Evolutionary conservation across 805 yeast species (phyloP).

Genomic region (Candida xiaguanensis): DNA sequence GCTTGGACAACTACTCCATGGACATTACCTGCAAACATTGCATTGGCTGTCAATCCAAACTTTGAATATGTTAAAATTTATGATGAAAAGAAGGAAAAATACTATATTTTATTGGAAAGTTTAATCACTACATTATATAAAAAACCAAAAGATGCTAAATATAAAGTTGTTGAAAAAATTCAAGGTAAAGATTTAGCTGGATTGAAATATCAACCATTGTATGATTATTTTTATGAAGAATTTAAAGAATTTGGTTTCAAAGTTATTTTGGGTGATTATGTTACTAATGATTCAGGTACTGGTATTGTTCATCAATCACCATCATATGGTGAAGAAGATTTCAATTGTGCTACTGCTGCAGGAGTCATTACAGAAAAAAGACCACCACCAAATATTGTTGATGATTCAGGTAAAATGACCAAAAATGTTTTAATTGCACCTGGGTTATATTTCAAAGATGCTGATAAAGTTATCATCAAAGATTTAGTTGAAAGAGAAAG

Average conservation of each 20-base stretch:
- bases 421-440: constrained; percentile 66
- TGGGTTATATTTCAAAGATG: constrained; percentile 91
- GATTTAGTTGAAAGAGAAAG: constrained; percentile 74
- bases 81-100: constrained; percentile 80
- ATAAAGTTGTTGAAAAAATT: constrained; percentile 74
- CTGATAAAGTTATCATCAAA: constrained; percentile 88
- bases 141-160: constrained; percentile 90
- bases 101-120: constrained; percentile 81
- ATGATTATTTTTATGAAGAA: constrained; percentile 71
- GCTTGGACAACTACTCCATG: constrained; percentile 99
- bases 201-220: constrained; percentile 75
- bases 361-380: constrained; percentile 71
- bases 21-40: constrained; percentile 95
- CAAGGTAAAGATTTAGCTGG: constrained; percentile 81
- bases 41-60: constrained; percentile 85
- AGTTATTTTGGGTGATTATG: constrained; percentile 80
- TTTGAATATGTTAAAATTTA: constrained; percentile 88
- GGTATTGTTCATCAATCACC: constrained; percentile 99
- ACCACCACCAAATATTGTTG: constrained; percentile 90
- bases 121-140: constrained; percentile 83
- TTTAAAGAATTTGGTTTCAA: constrained; percentile 77
- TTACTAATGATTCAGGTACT: constrained; percentile 93
- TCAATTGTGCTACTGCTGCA: constrained; percentile 67
- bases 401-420: constrained; percentile 87
- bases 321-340: constrained; percentile 99